Base-by-base conservation (phyloP, 345 rosid genomes). In the Eutrema heterophyllum region DNA sequence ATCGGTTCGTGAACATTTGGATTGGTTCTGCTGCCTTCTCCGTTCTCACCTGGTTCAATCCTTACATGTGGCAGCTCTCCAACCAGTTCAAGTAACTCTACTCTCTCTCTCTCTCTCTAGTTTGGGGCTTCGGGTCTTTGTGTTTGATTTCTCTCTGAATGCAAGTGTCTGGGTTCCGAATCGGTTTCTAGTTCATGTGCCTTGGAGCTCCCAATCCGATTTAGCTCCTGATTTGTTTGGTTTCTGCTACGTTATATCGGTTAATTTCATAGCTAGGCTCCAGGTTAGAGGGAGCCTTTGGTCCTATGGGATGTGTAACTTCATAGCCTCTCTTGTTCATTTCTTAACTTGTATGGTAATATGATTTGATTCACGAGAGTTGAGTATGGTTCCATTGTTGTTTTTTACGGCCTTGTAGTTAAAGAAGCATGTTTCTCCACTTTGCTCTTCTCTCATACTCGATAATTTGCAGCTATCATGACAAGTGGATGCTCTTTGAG, bases 1-100 rank as follows among this genome's bases (percentile, higher is more conserved):
- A 87, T 14, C 84, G 89, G 16, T 93, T 88, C 76, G 72, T 53
- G 68, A 90, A 90, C 70, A 93, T 90, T 73, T 93, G 98, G 98
- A 82, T 93, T 43, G 97, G 95, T 18, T 84, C 98, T 10, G 82
- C 77, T 70, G 89, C 83, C 13, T 90, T 88, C 86, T 88, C 97
- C 8, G 86, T 14, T 11, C 77, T 86, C 68, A 86, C 93, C 24
- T 88, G 84, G 84, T 13, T 71, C 82, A 79, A 82, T 68, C 97
- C 98, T 70, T 90, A 90, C 84, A 72, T 93, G 64, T 90, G 98
- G 96, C 91, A 88, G 48, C 89, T 90, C 77, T 54, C 86, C 56
- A 87, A 80, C 62, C 95, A 87, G 70, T 85, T 83, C 89, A 93
- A 90, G 93, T 90, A 81, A 33, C 40, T 38, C 16, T 8, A 7